Percentiles rank a stretch among this genome's conserved stretches.
These are phyloP conservation scores for Hymenoscyphus repandus DNA, from an alignment of 2,329 filamentous ascomycete species.

Conservation along the genomic window DNA sequence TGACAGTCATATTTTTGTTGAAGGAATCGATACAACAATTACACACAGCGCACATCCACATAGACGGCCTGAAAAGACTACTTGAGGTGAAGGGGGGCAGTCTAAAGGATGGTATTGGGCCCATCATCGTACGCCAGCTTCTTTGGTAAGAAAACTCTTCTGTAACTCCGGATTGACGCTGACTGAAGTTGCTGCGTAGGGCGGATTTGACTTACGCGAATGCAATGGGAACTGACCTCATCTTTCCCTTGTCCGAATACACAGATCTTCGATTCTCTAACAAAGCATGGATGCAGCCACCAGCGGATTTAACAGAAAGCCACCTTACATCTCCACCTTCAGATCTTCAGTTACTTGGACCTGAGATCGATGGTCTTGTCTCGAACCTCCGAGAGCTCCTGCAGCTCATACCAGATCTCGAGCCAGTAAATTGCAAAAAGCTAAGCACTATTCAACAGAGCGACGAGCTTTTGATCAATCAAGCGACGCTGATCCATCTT, in stretches of 20 bases:
- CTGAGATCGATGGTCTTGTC: not conserved
- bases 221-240: constrained; percentile 7
- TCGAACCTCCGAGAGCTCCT: constrained; percentile 6
- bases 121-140: not conserved
- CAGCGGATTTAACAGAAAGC: not conserved
- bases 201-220: constrained; percentile 16
- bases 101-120: not conserved
- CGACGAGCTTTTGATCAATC: constrained; percentile 10
- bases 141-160: not conserved
- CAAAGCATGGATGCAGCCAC: not conserved
- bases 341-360: not conserved
- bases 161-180: not conserved
- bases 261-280: not conserved
- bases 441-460: constrained; percentile 7
- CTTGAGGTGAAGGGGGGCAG: not conserved
- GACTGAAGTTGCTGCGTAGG: constrained; percentile 6
- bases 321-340: not conserved
- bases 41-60: not conserved
- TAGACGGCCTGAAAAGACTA: not conserved
- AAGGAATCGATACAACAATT: not conserved
- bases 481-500: constrained; percentile 10
- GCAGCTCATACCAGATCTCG: not conserved
- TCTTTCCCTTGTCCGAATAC: constrained; percentile 1
- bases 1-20: not conserved
- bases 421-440: not conserved